A percentile compares a stretch with the other conserved stretches of the same genome.
Evolutionary conservation across 2,329 filamentous ascomycete genomes (phyloP).

Genomic region (Thielaviopsis populi): DNA sequence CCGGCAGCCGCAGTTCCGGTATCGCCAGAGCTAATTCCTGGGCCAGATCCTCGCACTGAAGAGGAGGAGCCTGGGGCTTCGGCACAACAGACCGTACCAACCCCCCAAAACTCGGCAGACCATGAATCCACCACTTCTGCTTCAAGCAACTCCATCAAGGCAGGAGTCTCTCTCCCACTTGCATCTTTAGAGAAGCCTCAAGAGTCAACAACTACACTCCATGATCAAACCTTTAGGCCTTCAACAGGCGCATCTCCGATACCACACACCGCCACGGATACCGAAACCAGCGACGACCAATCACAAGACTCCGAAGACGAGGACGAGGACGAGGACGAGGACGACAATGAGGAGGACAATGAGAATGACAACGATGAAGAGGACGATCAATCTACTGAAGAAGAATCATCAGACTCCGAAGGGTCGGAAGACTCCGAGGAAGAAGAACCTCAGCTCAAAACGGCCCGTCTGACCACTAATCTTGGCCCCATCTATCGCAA

Average conservation of each 20-base stretch:
- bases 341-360: constrained; percentile 20
- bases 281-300: not conserved
- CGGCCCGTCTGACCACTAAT: constrained; percentile 69
- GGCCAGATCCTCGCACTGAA: not conserved
- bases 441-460: constrained; percentile 89
- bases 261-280: not conserved
- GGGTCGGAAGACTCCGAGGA: constrained; percentile 74
- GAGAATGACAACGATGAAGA: constrained; percentile 28
- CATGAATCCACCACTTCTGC: not conserved
- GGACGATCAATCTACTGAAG: constrained; percentile 23
- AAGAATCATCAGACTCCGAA: constrained; percentile 37
- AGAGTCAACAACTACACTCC: not conserved
- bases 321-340: constrained; percentile 18
- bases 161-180: not conserved
- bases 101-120: not conserved
- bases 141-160: not conserved
- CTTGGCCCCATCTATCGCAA: constrained; percentile 76
- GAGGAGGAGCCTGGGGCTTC: not conserved
- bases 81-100: not conserved
- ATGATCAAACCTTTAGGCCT: not conserved
- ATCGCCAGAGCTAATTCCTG: not conserved
- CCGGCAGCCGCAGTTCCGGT: not conserved
- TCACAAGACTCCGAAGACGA: constrained; percentile 14
- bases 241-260: not conserved
- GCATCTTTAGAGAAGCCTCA: not conserved